Base-by-base conservation (phyloP, 495 filamentous ascomycete genomes). In the Penicillium turbatum region DNA sequence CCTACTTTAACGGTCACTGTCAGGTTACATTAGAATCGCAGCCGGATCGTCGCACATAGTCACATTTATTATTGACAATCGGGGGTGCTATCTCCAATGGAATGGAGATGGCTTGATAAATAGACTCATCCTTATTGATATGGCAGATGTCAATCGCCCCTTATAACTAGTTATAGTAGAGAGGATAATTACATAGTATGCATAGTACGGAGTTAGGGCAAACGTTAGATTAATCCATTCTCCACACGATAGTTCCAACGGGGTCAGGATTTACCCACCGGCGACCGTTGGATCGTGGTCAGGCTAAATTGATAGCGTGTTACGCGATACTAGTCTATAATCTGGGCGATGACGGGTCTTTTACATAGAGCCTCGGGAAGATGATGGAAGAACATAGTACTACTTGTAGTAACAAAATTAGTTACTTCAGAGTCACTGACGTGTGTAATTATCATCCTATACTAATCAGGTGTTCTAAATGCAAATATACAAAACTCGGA, bases 161-260 rank as follows among this genome's bases (percentile, higher is more conserved):
- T 19, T 47, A n/a, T 37, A 19, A n/a, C n/a, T n/a, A n/a, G n/a
- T n/a, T n/a, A n/a, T n/a, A n/a, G n/a, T n/a, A n/a, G n/a, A n/a
- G n/a, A n/a, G n/a, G n/a, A n/a, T n/a, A n/a, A n/a, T n/a, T 16
- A 30, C 26, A 16, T 15, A n/a, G 21, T 42, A 39, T 7, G 21
- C 21, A 24, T 24, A 24, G 21, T 24, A 24, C 2, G 21, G 21
- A 24, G n/a, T n/a, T n/a, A n/a, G 21, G 21, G 21, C 21, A 24
- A 45, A 31, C 15, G 31, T 29, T 17, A 37, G 32, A 35, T 29
- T 43, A 17, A 27, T 36, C 49, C 26, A 35, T 42, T 34, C 49
- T 51, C 49, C 49, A 51, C 45, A 48, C 1, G 16, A 21, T 51
- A 35, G 30, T 51, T 43, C 38, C 31, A 50, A 40, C 37, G 49